phyloP scores from a whole-genome alignment of 1,139 yeast genomes.

The Wickerhamomyces sp. region DNA sequence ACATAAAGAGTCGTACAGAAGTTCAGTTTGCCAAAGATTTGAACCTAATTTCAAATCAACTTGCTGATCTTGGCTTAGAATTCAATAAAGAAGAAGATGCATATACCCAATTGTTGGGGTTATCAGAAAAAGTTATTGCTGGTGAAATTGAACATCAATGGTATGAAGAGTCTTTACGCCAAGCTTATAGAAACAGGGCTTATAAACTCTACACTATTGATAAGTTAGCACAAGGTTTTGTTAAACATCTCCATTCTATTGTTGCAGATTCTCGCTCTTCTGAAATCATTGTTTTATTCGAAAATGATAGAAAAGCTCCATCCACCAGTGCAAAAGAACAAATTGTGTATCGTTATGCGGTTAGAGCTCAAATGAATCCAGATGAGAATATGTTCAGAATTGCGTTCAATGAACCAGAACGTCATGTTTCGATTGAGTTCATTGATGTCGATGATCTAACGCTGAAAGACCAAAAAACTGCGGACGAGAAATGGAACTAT shows the following conservation, averaged over 20 bases:
- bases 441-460: slow-evolving; percentile 87
- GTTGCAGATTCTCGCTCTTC: slow-evolving; percentile 80
- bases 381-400: slow-evolving; percentile 94
- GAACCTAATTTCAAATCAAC: slow-evolving; percentile 74
- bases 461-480: slow-evolving; percentile 66
- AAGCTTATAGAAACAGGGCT: slow-evolving; percentile 91
- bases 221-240: slow-evolving; percentile 85
- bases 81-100: slow-evolving; percentile 66
- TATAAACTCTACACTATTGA: slow-evolving; percentile 90
- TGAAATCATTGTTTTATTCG: slow-evolving; percentile 77
- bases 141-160: slow-evolving; percentile 92
- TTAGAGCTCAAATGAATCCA: slow-evolving; percentile 70
- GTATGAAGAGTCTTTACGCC: slow-evolving; percentile 94
- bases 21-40: slow-evolving; percentile 89
- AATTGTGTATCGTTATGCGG: slow-evolving; percentile 85
- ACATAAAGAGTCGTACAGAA: slow-evolving; percentile 57
- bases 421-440: slow-evolving; percentile 69
- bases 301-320: slow-evolving; percentile 57
- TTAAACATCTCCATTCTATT: slow-evolving; percentile 80
- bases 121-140: slow-evolving; percentile 76
- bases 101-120: slow-evolving; percentile 67
- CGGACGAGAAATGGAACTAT: slow-evolving; percentile 86
- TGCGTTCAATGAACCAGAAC: slow-evolving; percentile 53
- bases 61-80: slow-evolving; percentile 71
- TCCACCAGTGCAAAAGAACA: slow-evolving; percentile 81